Evolutionary conservation across 2,329 filamentous ascomycete genomes (phyloP), one percentile per base, ranked within the genome.

Genomic region (Claviceps pazoutovae): DNA sequence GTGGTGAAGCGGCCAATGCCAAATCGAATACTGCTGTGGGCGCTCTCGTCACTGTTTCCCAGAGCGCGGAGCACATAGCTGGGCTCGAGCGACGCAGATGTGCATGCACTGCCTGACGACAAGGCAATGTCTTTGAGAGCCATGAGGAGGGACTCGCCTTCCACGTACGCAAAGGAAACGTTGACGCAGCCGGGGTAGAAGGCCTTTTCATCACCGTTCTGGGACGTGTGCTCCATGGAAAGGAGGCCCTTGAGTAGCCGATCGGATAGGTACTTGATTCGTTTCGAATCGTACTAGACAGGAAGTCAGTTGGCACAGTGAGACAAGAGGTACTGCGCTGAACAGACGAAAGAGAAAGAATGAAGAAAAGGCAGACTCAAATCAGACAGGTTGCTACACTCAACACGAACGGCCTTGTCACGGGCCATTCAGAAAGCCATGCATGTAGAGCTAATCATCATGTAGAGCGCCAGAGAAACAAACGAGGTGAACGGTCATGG

Each of bases 131-230:
- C 93, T 71, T 98, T 98, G 46, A 98, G 73, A 0, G 93, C 93
- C 93, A 98, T 98, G 56, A 98, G 78, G 1, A 98, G 83, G 2
- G 93, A 97, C 70, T 98, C 93, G 59, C 93, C 93, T 70, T 98
- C 93, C 4, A 98, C 89, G 62, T 98, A 98, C 37, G 93, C 91
- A 64, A 98, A 98, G 0, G 93, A 98, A 11, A 98, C 86, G 67
- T 98, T 98, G 55, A 98, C 91, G 61, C 93, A 98, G 56, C 93
- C 93, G 2, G 93, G 89, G 66, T 98, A 98, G 68, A 94, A 94
- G 50, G 80, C 77, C 4, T 84, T 70, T 2, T 83, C 76, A 60
- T 93, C 88, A 49, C 93, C 93, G 62, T 98, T 98, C 60, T 95
- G 83, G 8, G 78, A 80, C 2, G 93, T 95, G 70, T 98, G 93